Base-by-base conservation (phyloP, 2,329 filamentous ascomycete species). In the Paraphoma sp. region DNA sequence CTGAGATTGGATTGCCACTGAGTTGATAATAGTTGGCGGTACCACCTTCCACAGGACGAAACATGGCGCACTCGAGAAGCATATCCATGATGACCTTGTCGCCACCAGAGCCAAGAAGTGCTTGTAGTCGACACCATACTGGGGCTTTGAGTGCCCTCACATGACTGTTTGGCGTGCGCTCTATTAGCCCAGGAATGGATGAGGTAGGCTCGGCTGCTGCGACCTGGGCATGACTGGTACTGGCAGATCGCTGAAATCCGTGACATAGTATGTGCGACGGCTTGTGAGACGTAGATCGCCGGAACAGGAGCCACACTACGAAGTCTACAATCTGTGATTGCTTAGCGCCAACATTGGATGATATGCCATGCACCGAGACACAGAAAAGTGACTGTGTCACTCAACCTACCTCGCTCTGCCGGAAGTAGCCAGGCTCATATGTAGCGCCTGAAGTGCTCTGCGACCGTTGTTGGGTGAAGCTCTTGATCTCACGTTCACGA, bases 181-280 rank as follows among this genome's bases (percentile, higher is more conserved):
- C 82, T 54, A 84, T 83, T 7, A 96, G 70, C 0, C 90, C 92
- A 0, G 87, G 89, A 42, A 95, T 88, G 7, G 80, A 81, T 9
- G 78, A 72, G 4, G 76, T 63, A 3, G 76, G 70, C 45, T 73
- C 70, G 45, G 72, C 65, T 4, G 75, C 71, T 9, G 65, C 63
- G 8, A 65, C 69, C 38, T 71, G 65, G 38, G 63, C 59, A 18
- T 66, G 69, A 33, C 66, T 62, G 50, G 57, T 23, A 45, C 63
- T 65, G 42, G 75, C 71, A 2, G 76, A 74, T 63, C 83, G 86
- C 66, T 89, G 86, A 67, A 89, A 96, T 23, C 94, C 94, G 80
- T 96, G 89, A 65, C 92, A 93, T 4, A 99, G 84, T 5, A 97
- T 69, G 77, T 97, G 91, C 48, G 86, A 84, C 1, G 89, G 88